phyloP scores from a whole-genome alignment of 2,329 filamentous ascomycete genomes.

The Aureobasidium vineae region DNA sequence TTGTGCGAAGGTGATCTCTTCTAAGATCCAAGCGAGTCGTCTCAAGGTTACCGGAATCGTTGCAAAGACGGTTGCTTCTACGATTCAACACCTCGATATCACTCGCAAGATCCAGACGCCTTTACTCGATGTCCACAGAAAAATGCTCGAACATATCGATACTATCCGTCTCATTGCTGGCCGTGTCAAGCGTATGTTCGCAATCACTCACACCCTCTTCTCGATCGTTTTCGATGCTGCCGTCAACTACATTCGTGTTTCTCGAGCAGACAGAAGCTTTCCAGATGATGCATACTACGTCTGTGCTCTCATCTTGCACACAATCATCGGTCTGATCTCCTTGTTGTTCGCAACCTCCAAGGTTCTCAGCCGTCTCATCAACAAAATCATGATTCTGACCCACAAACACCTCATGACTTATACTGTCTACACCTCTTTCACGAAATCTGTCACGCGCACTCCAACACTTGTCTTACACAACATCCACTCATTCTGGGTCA shows the following conservation, averaged over 20 bases:
- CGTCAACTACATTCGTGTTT: background rate
- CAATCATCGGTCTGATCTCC: background rate
- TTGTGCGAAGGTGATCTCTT: background rate
- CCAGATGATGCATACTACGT: background rate
- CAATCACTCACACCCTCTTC: background rate
- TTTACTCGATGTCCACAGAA: background rate
- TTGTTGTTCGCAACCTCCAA: background rate
- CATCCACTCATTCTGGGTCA: background rate
- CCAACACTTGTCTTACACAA: background rate
- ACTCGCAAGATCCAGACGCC: background rate
- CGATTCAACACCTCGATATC: background rate
- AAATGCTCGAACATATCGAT: background rate
- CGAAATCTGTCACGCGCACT: background rate
- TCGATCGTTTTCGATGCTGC: background rate
- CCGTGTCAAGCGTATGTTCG: background rate
- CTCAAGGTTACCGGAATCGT: background rate
- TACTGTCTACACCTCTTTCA: background rate
- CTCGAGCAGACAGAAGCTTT: background rate
- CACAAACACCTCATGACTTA: background rate
- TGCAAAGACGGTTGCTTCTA: background rate
- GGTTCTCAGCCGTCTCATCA: background rate
- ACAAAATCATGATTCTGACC: background rate
- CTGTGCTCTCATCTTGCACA: background rate
- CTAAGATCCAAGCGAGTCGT: background rate
- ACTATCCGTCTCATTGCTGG: background rate